phyloP scores from a whole-genome alignment of 768 basidiomycete species.

The Sporobolomyces pararoseus region DNA sequence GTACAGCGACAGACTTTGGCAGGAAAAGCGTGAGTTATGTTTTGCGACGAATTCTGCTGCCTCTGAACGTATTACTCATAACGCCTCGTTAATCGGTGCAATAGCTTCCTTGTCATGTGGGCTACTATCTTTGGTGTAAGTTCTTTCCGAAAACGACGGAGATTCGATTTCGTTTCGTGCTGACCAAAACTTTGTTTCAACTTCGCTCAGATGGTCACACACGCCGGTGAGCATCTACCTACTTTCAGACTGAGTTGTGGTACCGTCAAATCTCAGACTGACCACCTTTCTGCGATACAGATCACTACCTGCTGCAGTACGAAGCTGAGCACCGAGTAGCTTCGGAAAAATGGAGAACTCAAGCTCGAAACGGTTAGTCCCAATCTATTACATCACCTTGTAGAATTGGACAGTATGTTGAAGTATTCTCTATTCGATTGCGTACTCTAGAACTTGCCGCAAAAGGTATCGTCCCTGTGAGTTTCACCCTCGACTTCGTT shows the following conservation, averaged over 20 bases:
- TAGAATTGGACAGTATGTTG: too few relatives aligned
- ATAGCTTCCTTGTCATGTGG: conserved; percentile 18
- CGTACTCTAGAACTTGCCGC: conserved; percentile 18
- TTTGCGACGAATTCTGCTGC: not conserved
- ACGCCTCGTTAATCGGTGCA: not conserved
- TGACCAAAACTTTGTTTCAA: not conserved
- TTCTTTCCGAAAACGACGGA: not conserved
- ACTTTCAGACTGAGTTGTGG: not conserved
- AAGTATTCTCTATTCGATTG: too few relatives aligned
- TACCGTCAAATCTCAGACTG: not conserved
- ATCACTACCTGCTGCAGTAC: conserved; percentile 34
- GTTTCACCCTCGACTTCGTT: not conserved
- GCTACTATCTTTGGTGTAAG: conserved; percentile 13
- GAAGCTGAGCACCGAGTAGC: conserved; percentile 26
- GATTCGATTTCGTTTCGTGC: not conserved
- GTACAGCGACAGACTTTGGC: conserved; percentile 22
- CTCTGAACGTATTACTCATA: too few relatives aligned
- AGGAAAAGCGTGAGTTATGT: conserved; percentile 15
- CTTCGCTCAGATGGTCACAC: conserved; percentile 16
- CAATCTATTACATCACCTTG: too few relatives aligned
- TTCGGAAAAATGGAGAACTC: conserved; percentile 30
- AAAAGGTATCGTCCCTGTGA: conserved; percentile 19
- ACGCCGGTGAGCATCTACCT: not conserved
- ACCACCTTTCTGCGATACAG: not conserved
- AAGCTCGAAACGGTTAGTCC: conserved; percentile 30